Evolutionary conservation across 2,329 filamentous ascomycete genomes (phyloP), one percentile per base, ranked within the genome.

Genomic region (Fusarium lyarnte): DNA sequence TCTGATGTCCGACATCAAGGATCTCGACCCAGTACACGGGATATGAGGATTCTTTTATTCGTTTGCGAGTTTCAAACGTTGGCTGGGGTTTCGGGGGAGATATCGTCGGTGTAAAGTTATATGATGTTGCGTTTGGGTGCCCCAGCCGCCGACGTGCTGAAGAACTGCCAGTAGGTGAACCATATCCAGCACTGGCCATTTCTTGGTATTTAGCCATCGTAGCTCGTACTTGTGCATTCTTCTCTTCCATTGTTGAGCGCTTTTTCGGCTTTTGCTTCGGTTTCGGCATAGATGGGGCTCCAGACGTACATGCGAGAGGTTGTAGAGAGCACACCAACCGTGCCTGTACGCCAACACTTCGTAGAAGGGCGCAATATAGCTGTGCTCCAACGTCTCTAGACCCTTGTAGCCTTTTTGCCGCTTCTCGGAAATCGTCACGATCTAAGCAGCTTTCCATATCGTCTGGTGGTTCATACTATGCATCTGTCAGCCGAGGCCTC

Each of bases 21-120:
- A 94, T 91, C 82, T 99, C 96, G 2, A 98, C 92, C 96, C 96
- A 99, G 79, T 94, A 98, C 6, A 98, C 87, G 0, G 96, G 96
- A 76, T 92, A 93, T 0, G 89, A 81, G 1, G 94, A 95, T 77
- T 95, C 93, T 29, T 87, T 87, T 16, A 92, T 87, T 19, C 78
- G 82, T 59, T 82, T 84, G 16, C 78, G 82, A 57, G 73, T 76
- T 29, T 78, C 82, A 77, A 79, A 80, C 31, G 71, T 73, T 42
- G 76, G 75, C n/a, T 78, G 77, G 3, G 79, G 71, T 2, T 74
- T 74, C 2, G 80, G 84, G 16, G 81, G 80, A 19, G 84, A 82
- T 38, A 80, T 79, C 29, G 82, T 80, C 16, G 88, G 88, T 43
- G 80, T 78, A 35, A 89, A 80, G 16, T 85, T 78, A 74, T 87